A percentile compares a stretch with the other conserved stretches of the same genome.
These are phyloP conservation scores for Suhomyces sp. DNA, from an alignment of 805 yeast genomes.

Conservation along the genomic window DNA sequence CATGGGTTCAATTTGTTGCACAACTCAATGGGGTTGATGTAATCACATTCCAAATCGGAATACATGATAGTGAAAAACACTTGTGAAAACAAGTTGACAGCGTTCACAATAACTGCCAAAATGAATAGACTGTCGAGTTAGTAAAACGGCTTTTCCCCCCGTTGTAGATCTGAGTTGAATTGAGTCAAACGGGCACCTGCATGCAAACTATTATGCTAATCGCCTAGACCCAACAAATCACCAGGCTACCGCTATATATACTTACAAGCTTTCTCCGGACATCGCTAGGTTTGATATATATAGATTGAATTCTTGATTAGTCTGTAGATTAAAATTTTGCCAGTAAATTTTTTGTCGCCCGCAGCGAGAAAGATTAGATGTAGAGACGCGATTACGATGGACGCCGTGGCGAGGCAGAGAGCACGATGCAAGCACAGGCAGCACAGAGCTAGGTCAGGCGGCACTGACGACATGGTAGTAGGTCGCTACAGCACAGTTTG, in stretches of 20 bases:
- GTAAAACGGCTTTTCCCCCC: not conserved
- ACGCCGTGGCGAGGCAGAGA: not conserved
- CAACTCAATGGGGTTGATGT: constrained; percentile 94
- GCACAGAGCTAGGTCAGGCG: not conserved
- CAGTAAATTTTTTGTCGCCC: constrained; percentile 1
- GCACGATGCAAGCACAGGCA: not conserved
- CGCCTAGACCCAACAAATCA: not conserved
- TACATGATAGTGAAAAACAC: constrained; percentile 94
- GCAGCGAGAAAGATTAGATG: not conserved
- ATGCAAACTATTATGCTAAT: not conserved
- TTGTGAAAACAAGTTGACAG: constrained; percentile 83
- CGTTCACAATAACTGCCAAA: constrained; percentile 78
- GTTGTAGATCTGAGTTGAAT: not conserved
- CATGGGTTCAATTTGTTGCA: constrained; percentile 89
- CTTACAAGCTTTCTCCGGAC: constrained; percentile 32
- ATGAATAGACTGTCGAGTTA: constrained; percentile 52
- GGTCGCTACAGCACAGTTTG: not conserved
- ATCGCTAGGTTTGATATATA: constrained; percentile 7
- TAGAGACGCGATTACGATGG: not conserved
- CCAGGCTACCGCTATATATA: constrained; percentile 1
- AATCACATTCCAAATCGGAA: constrained; percentile 93
- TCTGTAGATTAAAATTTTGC: not conserved
- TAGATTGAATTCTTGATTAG: not conserved
- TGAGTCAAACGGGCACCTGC: not conserved
- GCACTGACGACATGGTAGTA: not conserved